These are phyloP conservation scores for Chaetomium tenue DNA, from an alignment of 495 filamentous ascomycete genomes.

Conservation along the genomic window DNA sequence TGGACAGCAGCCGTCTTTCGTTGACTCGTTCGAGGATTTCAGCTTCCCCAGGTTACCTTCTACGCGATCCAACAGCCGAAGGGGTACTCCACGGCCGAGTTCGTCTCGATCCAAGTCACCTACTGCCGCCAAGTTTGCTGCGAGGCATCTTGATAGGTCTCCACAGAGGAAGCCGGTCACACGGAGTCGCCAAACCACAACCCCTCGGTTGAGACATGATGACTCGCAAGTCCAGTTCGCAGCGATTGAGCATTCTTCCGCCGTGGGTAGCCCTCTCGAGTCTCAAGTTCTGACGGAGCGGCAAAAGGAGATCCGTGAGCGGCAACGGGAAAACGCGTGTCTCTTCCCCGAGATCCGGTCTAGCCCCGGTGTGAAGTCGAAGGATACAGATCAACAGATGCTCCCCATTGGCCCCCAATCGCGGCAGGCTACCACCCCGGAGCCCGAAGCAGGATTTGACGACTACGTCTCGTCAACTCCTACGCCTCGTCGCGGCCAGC, in stretches of 20 bases:
- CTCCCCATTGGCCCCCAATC: not conserved
- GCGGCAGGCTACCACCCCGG: constrained; percentile 41
- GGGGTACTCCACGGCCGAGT: constrained; percentile 27
- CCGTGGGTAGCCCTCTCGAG: constrained; percentile 42
- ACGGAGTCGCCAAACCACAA: constrained; percentile 25
- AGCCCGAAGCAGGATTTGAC: constrained; percentile 46
- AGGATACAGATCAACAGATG: constrained; percentile 8
- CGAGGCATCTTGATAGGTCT: constrained; percentile 32
- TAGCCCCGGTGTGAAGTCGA: constrained; percentile 47
- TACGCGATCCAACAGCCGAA: constrained; percentile 24
- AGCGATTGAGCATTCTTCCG: constrained; percentile 59
- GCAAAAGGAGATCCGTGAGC: constrained; percentile 67
- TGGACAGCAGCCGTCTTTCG: constrained; percentile 40
- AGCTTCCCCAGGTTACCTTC: constrained; percentile 29
- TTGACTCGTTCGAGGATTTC: constrained; percentile 54
- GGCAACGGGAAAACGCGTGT: constrained; percentile 62
- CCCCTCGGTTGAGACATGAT: constrained; percentile 60
- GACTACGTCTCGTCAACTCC: constrained; percentile 78
- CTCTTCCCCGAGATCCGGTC: constrained; percentile 71
- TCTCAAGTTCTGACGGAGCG: constrained; percentile 70
- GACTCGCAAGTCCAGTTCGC: constrained; percentile 78
- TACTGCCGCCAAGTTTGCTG: constrained; percentile 31
- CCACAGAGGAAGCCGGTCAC: constrained; percentile 27
- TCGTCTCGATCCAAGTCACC: constrained; percentile 34
- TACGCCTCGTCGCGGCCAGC: constrained; percentile 60